Evolutionary conservation across 257 asterid species (phyloP).

Genomic region (Anisodus tanguticus): DNA sequence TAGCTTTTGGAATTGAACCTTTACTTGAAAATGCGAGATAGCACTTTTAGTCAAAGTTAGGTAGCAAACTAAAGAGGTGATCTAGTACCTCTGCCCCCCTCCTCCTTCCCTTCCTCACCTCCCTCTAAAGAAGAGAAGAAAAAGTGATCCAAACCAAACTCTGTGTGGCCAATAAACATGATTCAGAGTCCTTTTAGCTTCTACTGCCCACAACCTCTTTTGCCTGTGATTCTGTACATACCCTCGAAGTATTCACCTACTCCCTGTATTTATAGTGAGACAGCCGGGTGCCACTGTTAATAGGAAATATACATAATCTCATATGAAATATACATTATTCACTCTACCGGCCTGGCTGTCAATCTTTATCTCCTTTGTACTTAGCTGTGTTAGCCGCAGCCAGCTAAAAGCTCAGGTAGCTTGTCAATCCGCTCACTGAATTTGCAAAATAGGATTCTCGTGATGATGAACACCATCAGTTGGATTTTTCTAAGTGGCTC

Average conservation of each 20-base stretch:
- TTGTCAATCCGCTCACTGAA: neutral
- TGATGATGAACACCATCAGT: neutral
- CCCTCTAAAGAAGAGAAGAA: conserved; percentile 23
- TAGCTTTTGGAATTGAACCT: neutral
- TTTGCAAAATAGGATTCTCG: conserved; percentile 23
- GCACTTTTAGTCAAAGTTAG: neutral
- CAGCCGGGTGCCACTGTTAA: neutral
- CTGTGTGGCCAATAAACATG: conserved; percentile 12
- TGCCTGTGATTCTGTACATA: neutral
- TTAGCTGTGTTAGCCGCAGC: neutral
- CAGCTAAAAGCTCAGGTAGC: neutral
- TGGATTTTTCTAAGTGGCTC: neutral
- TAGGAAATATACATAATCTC: conserved; percentile 13
- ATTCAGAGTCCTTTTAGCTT: neutral
- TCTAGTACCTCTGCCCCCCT: neutral
- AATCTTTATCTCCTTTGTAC: neutral
- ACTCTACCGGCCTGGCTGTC: neutral
- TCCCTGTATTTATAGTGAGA: neutral
- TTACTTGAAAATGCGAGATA: conserved; percentile 1
- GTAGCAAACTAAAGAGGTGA: neutral
- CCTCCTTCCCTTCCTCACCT: neutral
- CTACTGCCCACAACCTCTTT: neutral
- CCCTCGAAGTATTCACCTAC: neutral
- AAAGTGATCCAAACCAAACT: neutral
- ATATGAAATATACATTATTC: conserved; percentile 6